Percentiles rank a stretch among this genome's conserved stretches.
These are phyloP conservation scores for Delonix regia DNA, from an alignment of 306 rosid genomes.

Conservation along the genomic window DNA sequence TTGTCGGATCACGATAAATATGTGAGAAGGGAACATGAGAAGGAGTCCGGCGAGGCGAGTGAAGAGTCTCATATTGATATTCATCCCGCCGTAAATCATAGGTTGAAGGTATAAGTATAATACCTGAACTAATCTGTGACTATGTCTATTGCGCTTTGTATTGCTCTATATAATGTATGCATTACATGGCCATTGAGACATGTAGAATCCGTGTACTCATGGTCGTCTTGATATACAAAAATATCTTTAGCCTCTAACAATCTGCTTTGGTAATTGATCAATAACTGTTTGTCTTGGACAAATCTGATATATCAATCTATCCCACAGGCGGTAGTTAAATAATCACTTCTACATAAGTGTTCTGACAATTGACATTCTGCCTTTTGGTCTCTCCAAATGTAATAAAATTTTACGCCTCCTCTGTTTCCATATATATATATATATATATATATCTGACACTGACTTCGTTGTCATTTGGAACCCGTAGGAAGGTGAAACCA, in stretches of 20 bases:
- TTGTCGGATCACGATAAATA: slow-evolving; percentile 97
- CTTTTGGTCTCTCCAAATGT: background rate
- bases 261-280: background rate
- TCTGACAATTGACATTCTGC: background rate
- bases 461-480: slow-evolving; percentile 11
- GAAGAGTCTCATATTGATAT: slow-evolving; percentile 86
- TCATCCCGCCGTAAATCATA: slow-evolving; percentile 92
- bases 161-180: background rate
- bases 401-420: background rate
- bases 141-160: background rate
- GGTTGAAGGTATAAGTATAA: slow-evolving; percentile 68
- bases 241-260: background rate
- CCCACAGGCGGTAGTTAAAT: too few species aligned
- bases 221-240: background rate
- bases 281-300: slow-evolving; percentile 9
- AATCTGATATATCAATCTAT: too few species aligned
- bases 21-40: slow-evolving; percentile 76
- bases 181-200: background rate
- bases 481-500: slow-evolving; percentile 93
- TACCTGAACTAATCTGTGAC: background rate
- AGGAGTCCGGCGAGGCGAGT: slow-evolving; percentile 55
- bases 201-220: background rate
- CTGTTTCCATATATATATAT: slow-evolving; percentile 22
- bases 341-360: background rate
- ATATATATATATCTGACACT: slow-evolving; percentile 14